Evolutionary conservation across 345 rosid species (phyloP).

Genomic region (Turritis glabra): DNA sequence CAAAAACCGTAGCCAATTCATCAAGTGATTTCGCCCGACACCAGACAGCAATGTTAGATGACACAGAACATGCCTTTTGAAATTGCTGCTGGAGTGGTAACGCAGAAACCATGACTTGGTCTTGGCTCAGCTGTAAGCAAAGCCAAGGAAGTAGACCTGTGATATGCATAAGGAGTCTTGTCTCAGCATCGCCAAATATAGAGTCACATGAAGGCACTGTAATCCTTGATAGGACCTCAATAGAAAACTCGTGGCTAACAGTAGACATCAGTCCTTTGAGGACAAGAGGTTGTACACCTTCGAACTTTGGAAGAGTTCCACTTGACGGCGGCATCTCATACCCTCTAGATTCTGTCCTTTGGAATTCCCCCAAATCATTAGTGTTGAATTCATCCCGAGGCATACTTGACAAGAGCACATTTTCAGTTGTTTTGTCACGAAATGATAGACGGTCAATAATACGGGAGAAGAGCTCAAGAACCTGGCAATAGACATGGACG

Average conservation of each 20-base stretch:
- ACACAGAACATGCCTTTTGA: constrained; percentile 90
- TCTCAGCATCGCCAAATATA: constrained; percentile 87
- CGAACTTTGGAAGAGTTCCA: constrained; percentile 81
- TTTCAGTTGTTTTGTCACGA: constrained; percentile 91
- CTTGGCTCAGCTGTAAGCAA: constrained; percentile 85
- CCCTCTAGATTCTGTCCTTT: constrained; percentile 66
- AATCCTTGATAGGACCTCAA: constrained; percentile 83
- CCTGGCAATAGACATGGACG: constrained; percentile 97
- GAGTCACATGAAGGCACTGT: constrained; percentile 95
- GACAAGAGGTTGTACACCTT: constrained; percentile 98
- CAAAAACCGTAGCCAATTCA: constrained; percentile 71
- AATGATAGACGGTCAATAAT: constrained; percentile 88
- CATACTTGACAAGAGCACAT: constrained; percentile 96
- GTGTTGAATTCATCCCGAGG: constrained; percentile 82
- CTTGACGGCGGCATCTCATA: constrained; percentile 67
- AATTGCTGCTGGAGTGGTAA: constrained; percentile 85
- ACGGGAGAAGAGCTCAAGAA: constrained; percentile 92
- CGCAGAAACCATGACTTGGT: constrained; percentile 55
- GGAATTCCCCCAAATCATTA: constrained; percentile 60
- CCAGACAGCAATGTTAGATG: constrained; percentile 77
- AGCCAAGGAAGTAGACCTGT: constrained; percentile 98
- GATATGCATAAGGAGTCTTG: constrained; percentile 96
- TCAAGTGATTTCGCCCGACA: constrained; percentile 78
- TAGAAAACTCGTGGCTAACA: constrained; percentile 86
- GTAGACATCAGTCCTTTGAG: constrained; percentile 95